phyloP scores from a whole-genome alignment of 2,329 filamentous ascomycete species.

The Colletotrichum sp. region DNA sequence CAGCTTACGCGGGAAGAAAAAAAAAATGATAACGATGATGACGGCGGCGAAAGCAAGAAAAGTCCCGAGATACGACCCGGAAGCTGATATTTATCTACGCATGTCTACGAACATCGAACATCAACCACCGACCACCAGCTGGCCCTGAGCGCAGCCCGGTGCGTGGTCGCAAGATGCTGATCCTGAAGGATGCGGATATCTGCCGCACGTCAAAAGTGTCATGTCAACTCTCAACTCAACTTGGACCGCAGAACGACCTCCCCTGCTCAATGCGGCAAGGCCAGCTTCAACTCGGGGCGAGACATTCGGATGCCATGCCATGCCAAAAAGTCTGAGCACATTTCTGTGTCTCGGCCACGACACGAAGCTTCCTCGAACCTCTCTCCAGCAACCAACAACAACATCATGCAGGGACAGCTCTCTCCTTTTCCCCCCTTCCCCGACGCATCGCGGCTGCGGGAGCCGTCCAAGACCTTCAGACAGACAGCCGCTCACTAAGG shows the following conservation, averaged over 20 bases:
- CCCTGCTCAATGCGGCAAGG: neutral
- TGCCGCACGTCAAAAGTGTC: neutral
- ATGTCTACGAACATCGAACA: neutral
- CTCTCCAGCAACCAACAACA: neutral
- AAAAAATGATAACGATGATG: slow-evolving; percentile 9
- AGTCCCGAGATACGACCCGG: neutral
- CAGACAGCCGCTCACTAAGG: neutral
- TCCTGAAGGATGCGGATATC: neutral
- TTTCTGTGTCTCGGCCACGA: neutral
- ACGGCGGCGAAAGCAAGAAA: neutral
- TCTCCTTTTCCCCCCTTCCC: neutral
- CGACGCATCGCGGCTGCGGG: neutral
- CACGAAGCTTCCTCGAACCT: neutral
- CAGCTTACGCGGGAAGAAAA: neutral
- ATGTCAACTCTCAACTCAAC: neutral
- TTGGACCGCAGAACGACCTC: neutral
- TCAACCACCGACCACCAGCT: neutral
- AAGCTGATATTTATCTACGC: neutral
- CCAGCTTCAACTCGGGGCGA: neutral
- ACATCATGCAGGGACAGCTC: neutral
- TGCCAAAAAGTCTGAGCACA: neutral
- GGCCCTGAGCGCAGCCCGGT: neutral
- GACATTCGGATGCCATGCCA: neutral
- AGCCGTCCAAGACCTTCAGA: neutral
- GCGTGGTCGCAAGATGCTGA: neutral